phyloP scores from a whole-genome alignment of 805 yeast species.

The Saccharomycopsis fodiens region DNA sequence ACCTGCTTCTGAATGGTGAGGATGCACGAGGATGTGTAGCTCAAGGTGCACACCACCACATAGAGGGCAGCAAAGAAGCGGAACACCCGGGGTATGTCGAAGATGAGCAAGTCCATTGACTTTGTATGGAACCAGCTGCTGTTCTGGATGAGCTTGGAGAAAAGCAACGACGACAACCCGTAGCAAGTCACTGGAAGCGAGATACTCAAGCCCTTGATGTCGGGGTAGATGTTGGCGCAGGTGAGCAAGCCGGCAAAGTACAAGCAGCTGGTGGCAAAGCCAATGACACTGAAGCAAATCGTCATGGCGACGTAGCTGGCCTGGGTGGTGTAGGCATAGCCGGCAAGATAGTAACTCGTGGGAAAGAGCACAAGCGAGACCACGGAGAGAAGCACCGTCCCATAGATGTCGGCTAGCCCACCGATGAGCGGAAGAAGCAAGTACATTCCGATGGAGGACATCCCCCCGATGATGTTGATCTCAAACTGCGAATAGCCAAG shows the following conservation, averaged over 20 bases:
- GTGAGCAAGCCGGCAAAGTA: constrained; percentile 67
- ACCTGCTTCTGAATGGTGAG: constrained; percentile 44
- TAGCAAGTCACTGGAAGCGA: constrained; percentile 84
- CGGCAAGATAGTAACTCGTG: constrained; percentile 58
- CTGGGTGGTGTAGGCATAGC: constrained; percentile 28
- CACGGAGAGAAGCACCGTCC: constrained; percentile 65
- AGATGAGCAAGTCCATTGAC: constrained; percentile 19
- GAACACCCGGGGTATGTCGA: constrained; percentile 49
- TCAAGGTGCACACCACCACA: constrained; percentile 46
- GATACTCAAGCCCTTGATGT: constrained; percentile 69
- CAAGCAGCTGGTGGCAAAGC: constrained; percentile 64
- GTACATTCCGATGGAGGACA: constrained; percentile 76
- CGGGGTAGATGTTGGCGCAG: constrained; percentile 81
- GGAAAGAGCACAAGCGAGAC: constrained; percentile 53
- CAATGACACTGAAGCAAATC: constrained; percentile 49
- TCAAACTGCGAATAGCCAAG: constrained; percentile 58
- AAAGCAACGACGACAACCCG: constrained; percentile 74
- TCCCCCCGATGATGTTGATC: constrained; percentile 66
- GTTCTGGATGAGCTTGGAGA: constrained; percentile 52
- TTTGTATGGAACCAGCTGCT: constrained; percentile 30
- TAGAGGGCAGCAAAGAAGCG: constrained; percentile 45
- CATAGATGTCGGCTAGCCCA: constrained; percentile 75
- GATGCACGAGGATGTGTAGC: constrained; percentile 57
- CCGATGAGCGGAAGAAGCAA: constrained; percentile 78
- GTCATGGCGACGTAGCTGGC: constrained; percentile 33